These are phyloP conservation scores for Blastobotrys arbuscula DNA, from an alignment of 1,139 yeast genomes.

Conservation along the genomic window DNA sequence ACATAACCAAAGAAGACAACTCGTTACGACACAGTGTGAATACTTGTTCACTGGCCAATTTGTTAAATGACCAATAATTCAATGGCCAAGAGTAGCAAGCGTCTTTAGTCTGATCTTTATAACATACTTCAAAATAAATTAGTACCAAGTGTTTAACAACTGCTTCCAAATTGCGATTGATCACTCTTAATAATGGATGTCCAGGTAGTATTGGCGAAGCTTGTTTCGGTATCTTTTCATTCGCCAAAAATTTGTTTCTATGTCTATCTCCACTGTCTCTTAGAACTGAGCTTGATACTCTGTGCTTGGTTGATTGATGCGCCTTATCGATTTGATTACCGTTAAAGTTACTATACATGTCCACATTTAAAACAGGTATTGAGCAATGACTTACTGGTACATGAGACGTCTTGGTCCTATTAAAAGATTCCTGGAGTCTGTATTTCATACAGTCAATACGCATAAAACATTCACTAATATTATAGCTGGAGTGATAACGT, in stretches of 20 bases:
- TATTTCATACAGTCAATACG: not conserved
- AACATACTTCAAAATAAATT: not conserved
- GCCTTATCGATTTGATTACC: too few relatives aligned
- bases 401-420: too few relatives aligned
- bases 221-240: too few relatives aligned
- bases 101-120: not conserved
- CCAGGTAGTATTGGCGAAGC: not conserved
- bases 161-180: not conserved
- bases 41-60: not conserved
- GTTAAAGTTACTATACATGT: too few relatives aligned
- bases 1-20: not conserved
- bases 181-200: not conserved
- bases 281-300: too few relatives aligned
- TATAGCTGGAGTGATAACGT: not conserved
- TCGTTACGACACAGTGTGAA: not conserved
- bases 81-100: not conserved
- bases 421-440: not conserved
- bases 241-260: too few relatives aligned
- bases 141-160: not conserved
- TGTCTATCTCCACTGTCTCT: too few relatives aligned
- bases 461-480: not conserved
- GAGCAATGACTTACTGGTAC: too few relatives aligned
- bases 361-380: too few relatives aligned
- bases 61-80: not conserved
- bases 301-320: too few relatives aligned